phyloP scores from a whole-genome alignment of 2,329 filamentous ascomycete genomes.

The Emmonsia crescens region DNA sequence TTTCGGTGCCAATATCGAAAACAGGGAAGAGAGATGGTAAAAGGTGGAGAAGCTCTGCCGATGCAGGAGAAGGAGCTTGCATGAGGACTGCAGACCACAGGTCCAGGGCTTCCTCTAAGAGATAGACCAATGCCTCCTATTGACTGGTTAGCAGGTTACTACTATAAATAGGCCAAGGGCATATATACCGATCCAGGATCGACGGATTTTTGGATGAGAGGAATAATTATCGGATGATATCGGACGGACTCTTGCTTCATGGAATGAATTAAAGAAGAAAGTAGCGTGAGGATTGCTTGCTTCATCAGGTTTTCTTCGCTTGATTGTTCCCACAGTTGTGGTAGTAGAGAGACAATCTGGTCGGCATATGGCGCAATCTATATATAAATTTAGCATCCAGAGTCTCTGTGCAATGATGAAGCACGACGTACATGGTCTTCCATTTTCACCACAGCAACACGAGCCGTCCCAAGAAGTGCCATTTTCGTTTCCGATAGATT shows the following conservation, averaged over 20 bases:
- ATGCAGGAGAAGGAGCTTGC: slow-evolving; percentile 51
- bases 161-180: not conserved
- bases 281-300: slow-evolving; percentile 77
- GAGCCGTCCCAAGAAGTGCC: slow-evolving; percentile 76
- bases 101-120: slow-evolving; percentile 85
- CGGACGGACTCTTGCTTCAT: slow-evolving; percentile 67
- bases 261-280: slow-evolving; percentile 73
- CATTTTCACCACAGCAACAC: slow-evolving; percentile 68
- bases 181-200: slow-evolving; percentile 56
- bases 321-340: slow-evolving; percentile 72
- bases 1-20: slow-evolving; percentile 55
- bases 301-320: slow-evolving; percentile 88
- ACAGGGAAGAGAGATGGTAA: slow-evolving; percentile 54
- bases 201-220: slow-evolving; percentile 70
- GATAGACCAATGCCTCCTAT: slow-evolving; percentile 58
- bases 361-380: slow-evolving; percentile 58
- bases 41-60: slow-evolving; percentile 52
- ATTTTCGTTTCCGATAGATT: slow-evolving; percentile 82
- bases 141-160: not conserved
- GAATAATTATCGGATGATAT: slow-evolving; percentile 71
- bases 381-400: not conserved
- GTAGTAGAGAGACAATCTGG: slow-evolving; percentile 68
- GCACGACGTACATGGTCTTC: slow-evolving; percentile 51
- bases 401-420: not conserved
- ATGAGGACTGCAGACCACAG: slow-evolving; percentile 69